Evolutionary conservation across 176 grass and related monocot genomes (phyloP).

Genomic region (Cenchrus purpureus): DNA sequence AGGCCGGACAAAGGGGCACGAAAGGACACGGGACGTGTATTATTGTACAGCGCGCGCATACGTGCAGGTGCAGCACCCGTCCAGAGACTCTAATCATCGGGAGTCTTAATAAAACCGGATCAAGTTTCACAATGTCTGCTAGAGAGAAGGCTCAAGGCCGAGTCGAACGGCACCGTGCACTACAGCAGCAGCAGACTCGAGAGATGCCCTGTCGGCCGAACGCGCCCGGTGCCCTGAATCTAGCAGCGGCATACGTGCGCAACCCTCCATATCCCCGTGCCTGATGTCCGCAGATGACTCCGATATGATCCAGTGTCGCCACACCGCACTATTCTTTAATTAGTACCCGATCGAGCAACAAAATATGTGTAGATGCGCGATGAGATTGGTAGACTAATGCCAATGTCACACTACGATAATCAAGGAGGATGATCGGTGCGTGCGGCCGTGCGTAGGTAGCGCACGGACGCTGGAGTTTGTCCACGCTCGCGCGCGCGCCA

Average conservation of each 20-base stretch:
- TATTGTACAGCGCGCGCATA: slow-evolving; percentile 19
- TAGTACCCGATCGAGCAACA: not conserved
- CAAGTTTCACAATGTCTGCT: not conserved
- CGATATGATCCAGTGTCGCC: not conserved
- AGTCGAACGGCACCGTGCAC: not conserved
- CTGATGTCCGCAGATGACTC: not conserved
- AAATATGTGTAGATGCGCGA: not conserved
- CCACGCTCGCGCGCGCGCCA: not conserved
- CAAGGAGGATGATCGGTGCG: not conserved
- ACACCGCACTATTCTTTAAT: not conserved
- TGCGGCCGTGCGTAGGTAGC: too few relatives aligned
- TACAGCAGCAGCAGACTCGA: slow-evolving; percentile 30
- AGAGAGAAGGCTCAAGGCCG: slow-evolving; percentile 5
- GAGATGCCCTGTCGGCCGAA: slow-evolving; percentile 53
- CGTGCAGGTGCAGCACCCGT: slow-evolving; percentile 11
- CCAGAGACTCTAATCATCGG: slow-evolving; percentile 38
- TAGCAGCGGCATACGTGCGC: slow-evolving; percentile 5
- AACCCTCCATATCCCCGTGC: not conserved
- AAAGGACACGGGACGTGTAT: slow-evolving; percentile 4
- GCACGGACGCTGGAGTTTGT: not conserved
- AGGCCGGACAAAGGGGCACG: not conserved
- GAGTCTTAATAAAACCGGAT: slow-evolving; percentile 41
- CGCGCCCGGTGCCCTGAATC: slow-evolving; percentile 13
- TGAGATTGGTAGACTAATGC: not conserved
- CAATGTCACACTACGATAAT: slow-evolving; percentile 10